Conservation (phyloP, 805 yeast species). For the Grigorovia yakushimaensis region DNA sequence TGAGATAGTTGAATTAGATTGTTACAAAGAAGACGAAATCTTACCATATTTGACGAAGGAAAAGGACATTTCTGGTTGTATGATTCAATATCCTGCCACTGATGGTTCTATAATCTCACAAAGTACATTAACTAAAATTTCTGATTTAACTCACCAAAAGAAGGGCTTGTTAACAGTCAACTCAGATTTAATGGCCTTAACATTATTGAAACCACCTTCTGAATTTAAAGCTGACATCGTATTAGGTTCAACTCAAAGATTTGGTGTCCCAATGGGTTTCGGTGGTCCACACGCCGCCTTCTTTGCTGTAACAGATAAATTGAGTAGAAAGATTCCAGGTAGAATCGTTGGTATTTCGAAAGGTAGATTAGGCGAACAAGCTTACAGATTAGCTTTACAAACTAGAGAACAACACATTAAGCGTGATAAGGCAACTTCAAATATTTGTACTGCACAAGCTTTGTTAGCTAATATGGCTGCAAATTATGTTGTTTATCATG, state of each 20-base stretch:
- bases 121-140: constrained; percentile 41
- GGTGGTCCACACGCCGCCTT: constrained; percentile 99
- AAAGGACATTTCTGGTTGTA: constrained; percentile 20
- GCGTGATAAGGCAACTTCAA: constrained; percentile 95
- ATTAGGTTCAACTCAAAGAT: constrained; percentile 86
- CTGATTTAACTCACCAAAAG: constrained; percentile 55
- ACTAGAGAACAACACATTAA: constrained; percentile 98
- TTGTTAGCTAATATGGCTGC: constrained; percentile 91
- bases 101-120: constrained; percentile 57
- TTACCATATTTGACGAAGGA: not conserved
- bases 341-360: constrained; percentile 88
- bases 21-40: constrained; percentile 30
- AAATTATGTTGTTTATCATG: constrained; percentile 93
- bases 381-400: constrained; percentile 86
- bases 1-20: constrained; percentile 48
- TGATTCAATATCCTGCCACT: constrained; percentile 86
- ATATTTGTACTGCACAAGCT: constrained; percentile 97
- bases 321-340: constrained; percentile 92
- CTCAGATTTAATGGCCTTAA: constrained; percentile 85
- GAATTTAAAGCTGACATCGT: constrained; percentile 87
- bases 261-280: constrained; percentile 95
- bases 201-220: constrained; percentile 75
- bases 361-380: constrained; percentile 84
- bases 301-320: constrained; percentile 73
- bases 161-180: constrained; percentile 79